Evolutionary conservation across 2,329 filamentous ascomycete genomes (phyloP).

Genomic region (Epichloe coenophiala): DNA sequence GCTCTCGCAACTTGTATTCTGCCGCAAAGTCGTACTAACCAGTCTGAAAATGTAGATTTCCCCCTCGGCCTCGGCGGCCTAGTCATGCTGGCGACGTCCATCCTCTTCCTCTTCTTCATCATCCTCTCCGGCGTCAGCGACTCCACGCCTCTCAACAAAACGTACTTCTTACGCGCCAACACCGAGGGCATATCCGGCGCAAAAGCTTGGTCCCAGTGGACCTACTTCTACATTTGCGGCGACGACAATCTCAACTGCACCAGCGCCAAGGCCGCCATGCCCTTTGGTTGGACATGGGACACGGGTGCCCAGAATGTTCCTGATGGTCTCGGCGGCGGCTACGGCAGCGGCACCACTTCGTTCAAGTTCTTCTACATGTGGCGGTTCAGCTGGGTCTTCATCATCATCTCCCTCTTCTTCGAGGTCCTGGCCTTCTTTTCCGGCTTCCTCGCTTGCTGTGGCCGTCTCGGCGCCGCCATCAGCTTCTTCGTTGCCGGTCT

Average conservation of each 20-base stretch:
- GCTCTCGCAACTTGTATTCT: not conserved
- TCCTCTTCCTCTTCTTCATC: slow-evolving; percentile 44
- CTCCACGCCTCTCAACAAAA: slow-evolving; percentile 48
- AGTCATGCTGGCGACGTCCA: slow-evolving; percentile 35
- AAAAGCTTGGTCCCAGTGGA: slow-evolving; percentile 64
- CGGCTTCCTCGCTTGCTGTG: slow-evolving; percentile 56
- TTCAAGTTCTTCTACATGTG: slow-evolving; percentile 66
- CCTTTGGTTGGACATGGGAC: slow-evolving; percentile 61
- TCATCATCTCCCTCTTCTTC: slow-evolving; percentile 75
- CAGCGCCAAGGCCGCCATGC: slow-evolving; percentile 43
- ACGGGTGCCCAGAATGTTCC: slow-evolving; percentile 31
- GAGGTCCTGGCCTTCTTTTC: slow-evolving; percentile 52
- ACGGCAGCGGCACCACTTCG: slow-evolving; percentile 42
- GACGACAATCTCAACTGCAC: slow-evolving; percentile 52
- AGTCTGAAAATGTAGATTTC: slow-evolving; percentile 18
- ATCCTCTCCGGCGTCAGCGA: slow-evolving; percentile 41
- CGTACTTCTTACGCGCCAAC: slow-evolving; percentile 76
- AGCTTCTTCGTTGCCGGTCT: slow-evolving; percentile 42
- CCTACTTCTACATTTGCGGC: slow-evolving; percentile 75
- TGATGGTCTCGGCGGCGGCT: slow-evolving; percentile 30
- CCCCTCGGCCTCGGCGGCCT: slow-evolving; percentile 29
- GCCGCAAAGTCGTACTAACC: not conserved
- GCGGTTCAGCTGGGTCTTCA: slow-evolving; percentile 87
- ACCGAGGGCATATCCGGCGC: slow-evolving; percentile 61
- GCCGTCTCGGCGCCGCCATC: slow-evolving; percentile 55